Conservation (phyloP, 2,329 filamentous ascomycete species). For the Curvularia sp. region DNA sequence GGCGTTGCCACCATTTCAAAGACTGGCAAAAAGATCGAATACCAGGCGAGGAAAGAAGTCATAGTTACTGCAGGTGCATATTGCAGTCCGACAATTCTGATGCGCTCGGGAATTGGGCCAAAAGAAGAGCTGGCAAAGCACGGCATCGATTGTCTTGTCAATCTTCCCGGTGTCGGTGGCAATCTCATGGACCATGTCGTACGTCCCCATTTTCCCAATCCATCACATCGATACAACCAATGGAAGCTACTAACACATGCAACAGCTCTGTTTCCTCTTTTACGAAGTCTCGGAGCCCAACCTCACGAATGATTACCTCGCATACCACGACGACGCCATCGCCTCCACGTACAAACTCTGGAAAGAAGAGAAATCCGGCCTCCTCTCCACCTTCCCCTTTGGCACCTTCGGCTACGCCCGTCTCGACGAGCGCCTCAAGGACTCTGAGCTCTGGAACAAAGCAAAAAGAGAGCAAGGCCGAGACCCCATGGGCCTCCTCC, state of each 20-base stretch:
- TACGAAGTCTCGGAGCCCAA: slow-evolving; percentile 66
- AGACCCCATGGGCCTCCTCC: slow-evolving; percentile 68
- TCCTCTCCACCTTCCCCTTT: slow-evolving; percentile 68
- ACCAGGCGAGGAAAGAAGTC: slow-evolving; percentile 47
- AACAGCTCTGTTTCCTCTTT: slow-evolving; percentile 61
- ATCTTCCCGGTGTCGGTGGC: slow-evolving; percentile 68
- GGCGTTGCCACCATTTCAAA: slow-evolving; percentile 56
- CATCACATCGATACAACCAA: slow-evolving; percentile 49
- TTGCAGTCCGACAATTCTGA: slow-evolving; percentile 50
- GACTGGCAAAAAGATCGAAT: slow-evolving; percentile 49
- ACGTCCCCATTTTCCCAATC: slow-evolving; percentile 55
- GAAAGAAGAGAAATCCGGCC: slow-evolving; percentile 65
- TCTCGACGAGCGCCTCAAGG: slow-evolving; percentile 65
- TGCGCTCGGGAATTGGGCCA: slow-evolving; percentile 66
- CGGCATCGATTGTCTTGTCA: slow-evolving; percentile 60
- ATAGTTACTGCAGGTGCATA: slow-evolving; percentile 46
- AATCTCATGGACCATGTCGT: slow-evolving; percentile 71
- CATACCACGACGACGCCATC: slow-evolving; percentile 62
- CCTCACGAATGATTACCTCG: slow-evolving; percentile 63
- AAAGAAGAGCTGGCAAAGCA: slow-evolving; percentile 59
- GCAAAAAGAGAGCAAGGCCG: slow-evolving; percentile 56
- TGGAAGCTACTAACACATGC: slow-evolving; percentile 24
- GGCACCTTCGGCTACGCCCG: slow-evolving; percentile 68
- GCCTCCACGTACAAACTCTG: slow-evolving; percentile 62
- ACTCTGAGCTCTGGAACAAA: slow-evolving; percentile 63